Base-by-base conservation (phyloP, 495 filamentous ascomycete genomes). In the Penicillium psychrofluorescens region DNA sequence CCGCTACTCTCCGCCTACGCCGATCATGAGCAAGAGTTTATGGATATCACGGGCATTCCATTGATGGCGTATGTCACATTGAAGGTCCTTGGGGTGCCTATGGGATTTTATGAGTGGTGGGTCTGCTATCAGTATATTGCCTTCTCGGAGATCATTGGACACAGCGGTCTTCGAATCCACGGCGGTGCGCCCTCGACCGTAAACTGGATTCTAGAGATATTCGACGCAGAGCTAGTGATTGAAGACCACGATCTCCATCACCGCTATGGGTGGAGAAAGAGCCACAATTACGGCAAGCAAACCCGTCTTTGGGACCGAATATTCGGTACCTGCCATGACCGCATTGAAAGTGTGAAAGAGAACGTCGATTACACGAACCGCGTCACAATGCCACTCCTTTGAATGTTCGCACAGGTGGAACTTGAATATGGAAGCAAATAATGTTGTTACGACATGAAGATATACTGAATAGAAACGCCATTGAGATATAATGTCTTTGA, bases 401-500 rank as follows among this genome's bases (percentile, higher is more conserved):
- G 43, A 55, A 10, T 12, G 1, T 11, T 13, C 13, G 35, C 30
- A 13, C 9, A 14, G 28, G 31, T 28, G 43, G 36, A 39, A 16
- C 36, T 45, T 31, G 29, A 38, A 37, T 31, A 11, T 43, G 57
- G 39, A 76, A 51, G 62, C 71, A 51, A 74, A 76, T 22, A 22
- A 22, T 22, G 22, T 22, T 22, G 22, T 22, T 22, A 22, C 4
- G 22, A 22, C 22, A 22, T 22, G 6, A 22, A 22, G 22, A 22
- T 3, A 22, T 22, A 22, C 22, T 22, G 22, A 22, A 22, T 22
- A 22, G 22, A 22, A 22, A 22, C 22, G 22, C 22, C 4, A 0
- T 6, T 22, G 22, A 6, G 22, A 6, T 22, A 22, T 22, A 22
- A 3, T 22, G 22, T 22, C 22, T 22, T 22, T 22, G 4, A 6